Percentiles rank a stretch among this genome's conserved stretches.
Evolutionary conservation across 371 early-diverging fungal species (phyloP).

Genomic region (Mortierella sp.): DNA sequence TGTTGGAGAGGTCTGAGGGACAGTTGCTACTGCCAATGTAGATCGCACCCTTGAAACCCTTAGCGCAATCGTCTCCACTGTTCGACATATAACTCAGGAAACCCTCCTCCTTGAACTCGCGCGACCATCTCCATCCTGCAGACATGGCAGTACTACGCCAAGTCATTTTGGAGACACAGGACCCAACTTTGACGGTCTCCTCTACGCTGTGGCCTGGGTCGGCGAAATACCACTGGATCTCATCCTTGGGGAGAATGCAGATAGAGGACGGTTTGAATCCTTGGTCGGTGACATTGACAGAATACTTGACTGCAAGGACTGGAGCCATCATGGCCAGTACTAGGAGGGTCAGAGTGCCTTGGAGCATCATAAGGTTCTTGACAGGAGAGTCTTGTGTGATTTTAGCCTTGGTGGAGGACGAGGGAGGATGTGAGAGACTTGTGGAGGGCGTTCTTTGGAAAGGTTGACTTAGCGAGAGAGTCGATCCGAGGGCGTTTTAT

Average conservation of each 20-base stretch:
- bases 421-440: too few species aligned
- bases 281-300: background rate
- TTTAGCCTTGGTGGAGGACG: too few species aligned
- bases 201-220: background rate
- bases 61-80: background rate
- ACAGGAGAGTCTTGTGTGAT: too few species aligned
- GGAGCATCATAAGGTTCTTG: too few species aligned
- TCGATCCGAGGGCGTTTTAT: too few species aligned
- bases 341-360: too few species aligned
- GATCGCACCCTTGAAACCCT: background rate
- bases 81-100: background rate
- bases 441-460: too few species aligned
- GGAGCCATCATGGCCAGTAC: too few species aligned
- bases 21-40: background rate
- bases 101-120: background rate
- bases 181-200: background rate
- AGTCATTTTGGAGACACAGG: background rate
- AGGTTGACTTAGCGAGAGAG: too few species aligned
- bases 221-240: background rate
- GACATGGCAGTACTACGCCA: background rate
- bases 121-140: background rate
- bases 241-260: background rate
- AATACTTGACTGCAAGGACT: background rate
- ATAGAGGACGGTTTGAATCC: background rate
- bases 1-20: background rate